A percentile compares a stretch with the other conserved stretches of the same genome.
Evolutionary conservation across 2,329 filamentous ascomycete species (phyloP).

Genomic region (Talaromyces islandicus): DNA sequence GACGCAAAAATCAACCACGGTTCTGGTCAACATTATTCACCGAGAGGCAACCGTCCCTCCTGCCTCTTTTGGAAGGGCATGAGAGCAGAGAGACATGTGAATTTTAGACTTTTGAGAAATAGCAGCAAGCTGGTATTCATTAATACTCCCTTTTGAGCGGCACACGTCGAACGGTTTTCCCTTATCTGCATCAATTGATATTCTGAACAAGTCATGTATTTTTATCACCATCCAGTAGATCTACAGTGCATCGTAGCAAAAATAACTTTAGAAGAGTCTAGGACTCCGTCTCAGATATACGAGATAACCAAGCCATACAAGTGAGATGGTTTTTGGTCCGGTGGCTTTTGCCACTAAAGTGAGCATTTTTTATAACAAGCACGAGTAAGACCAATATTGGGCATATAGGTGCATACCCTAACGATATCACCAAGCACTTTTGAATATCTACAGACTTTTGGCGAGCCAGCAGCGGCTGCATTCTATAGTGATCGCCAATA

Average conservation of each 20-base stretch:
- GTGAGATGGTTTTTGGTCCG: not conserved
- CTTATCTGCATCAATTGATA: not conserved
- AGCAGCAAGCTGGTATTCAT: not conserved
- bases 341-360: not conserved
- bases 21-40: not conserved
- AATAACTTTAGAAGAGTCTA: not conserved
- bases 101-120: not conserved
- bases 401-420: too few species aligned
- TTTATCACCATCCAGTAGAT: not conserved
- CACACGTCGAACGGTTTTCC: not conserved
- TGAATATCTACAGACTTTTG: not conserved
- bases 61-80: not conserved
- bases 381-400: not conserved
- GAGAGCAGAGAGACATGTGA: not conserved
- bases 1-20: not conserved
- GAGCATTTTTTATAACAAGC: not conserved
- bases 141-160: not conserved
- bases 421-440: not conserved
- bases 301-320: not conserved
- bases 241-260: not conserved
- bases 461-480: not conserved
- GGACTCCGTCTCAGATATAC: not conserved
- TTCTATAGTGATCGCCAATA: not conserved
- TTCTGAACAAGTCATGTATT: not conserved
- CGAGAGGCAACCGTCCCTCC: not conserved